Conservation (phyloP, 495 filamentous ascomycete species). For the Copromyces sp. region DNA sequence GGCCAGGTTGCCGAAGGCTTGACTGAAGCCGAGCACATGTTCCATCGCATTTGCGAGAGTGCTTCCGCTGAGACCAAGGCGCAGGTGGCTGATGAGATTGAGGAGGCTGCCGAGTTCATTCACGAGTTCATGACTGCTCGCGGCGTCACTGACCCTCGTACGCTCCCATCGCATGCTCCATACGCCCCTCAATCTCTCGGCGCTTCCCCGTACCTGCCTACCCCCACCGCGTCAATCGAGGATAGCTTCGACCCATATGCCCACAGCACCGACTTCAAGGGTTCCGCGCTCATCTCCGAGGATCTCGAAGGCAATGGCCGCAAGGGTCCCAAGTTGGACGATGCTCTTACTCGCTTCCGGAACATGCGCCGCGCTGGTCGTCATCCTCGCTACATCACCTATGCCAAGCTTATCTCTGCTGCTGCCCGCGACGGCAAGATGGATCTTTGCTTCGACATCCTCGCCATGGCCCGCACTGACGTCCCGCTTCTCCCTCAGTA, state of each 20-base stretch:
- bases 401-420: constrained; percentile 85
- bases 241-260: constrained; percentile 87
- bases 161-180: constrained; percentile 22
- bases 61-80: constrained; percentile 27
- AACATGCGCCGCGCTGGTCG: constrained; percentile 89
- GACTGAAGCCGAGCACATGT: constrained; percentile 68
- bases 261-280: constrained; percentile 80
- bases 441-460: constrained; percentile 74
- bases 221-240: constrained; percentile 41
- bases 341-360: constrained; percentile 70
- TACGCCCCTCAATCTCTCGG: constrained; percentile 18
- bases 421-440: constrained; percentile 73
- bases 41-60: constrained; percentile 59
- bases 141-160: constrained; percentile 36
- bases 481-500: constrained; percentile 75
- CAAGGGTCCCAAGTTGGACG: constrained; percentile 61
- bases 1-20: constrained; percentile 70
- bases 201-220: constrained; percentile 28
- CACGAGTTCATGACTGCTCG: constrained; percentile 60
- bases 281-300: constrained; percentile 80
- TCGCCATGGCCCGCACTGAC: constrained; percentile 77
- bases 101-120: constrained; percentile 77
- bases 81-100: constrained; percentile 67
- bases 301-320: constrained; percentile 68
- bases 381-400: constrained; percentile 90